Evolutionary conservation across 2,329 filamentous ascomycete species (phyloP), one percentile per base, ranked within the genome.

Genomic region (Sporothrix schenckii): DNA sequence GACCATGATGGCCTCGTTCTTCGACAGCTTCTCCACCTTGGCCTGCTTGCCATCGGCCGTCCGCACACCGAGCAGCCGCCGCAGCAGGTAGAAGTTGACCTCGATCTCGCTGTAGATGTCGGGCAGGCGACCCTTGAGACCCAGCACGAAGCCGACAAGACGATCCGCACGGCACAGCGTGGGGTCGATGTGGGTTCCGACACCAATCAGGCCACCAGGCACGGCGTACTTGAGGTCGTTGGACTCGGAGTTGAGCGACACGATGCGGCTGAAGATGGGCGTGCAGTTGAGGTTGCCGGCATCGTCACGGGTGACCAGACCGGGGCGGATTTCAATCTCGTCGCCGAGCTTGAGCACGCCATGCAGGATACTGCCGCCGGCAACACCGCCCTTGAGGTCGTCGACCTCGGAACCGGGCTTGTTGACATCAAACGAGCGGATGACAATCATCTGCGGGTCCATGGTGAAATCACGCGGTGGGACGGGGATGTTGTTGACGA

Each of bases 1-100:
- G 75, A 99, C 95, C 95, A 99, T 98, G 82, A 99, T 91, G 78
- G 98, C 93, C 82, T 99, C 95, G 83, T 97, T 97, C 89, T 98
- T 99, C 71, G 93, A 86, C 75, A 99, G 87, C 86, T 99, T 99
- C 77, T 94, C 93, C 75, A 99, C 95, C 90, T 99, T 99, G 78
- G 94, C 94, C 83, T 98, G 95, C 87, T 99, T 99, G 80, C 95
- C 95, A 76, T 99, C 95, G 73, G 94, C 93, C 61, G 95, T 97
- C 84, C 96, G 94, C 77, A 99, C 95, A 89, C 95, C 95, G 70
- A 99, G 88, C 73, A 99, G 87, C 77, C 95, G 89, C 77, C 94
- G 92, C 74, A 99, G 90, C 73, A 99, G 87, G 87, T 98, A 99
- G 87, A 98, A 99, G 88, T 98, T 98, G 82, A 97, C 94, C 84